Conservation (phyloP, 345 rosid genomes). For the Salix dunnii region DNA sequence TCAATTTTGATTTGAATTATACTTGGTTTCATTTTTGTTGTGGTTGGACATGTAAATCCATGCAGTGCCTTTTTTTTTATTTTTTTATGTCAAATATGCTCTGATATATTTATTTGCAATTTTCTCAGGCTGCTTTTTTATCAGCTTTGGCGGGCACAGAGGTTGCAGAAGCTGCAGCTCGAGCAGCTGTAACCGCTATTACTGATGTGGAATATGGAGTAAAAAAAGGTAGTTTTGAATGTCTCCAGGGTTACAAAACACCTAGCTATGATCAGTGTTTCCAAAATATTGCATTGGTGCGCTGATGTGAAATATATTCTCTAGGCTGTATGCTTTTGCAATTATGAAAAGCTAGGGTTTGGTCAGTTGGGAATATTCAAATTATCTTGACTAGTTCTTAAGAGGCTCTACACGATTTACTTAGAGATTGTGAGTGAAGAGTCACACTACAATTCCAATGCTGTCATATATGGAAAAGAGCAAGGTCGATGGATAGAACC, state of each 20-base stretch:
- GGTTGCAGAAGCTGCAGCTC: constrained; percentile 80
- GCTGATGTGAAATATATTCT: background rate
- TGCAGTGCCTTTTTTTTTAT: background rate
- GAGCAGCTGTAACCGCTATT: constrained; percentile 58
- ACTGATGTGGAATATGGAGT: constrained; percentile 42
- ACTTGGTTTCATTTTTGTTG: no score
- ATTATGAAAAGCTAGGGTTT: background rate
- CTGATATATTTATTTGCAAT: background rate
- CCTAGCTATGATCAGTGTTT: constrained; percentile 36
- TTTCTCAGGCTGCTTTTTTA: constrained; percentile 73
- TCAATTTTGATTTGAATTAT: background rate
- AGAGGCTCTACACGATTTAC: no score
- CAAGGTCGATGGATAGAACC: no score
- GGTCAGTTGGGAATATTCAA: background rate
- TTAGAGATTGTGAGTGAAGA: no score
- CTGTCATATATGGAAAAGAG: no score
- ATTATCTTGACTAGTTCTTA: no score
- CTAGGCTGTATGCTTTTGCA: background rate
- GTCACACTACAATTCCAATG: no score
- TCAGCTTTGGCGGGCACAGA: constrained; percentile 84
- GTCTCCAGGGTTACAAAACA: constrained; percentile 25
- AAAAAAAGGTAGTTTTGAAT: constrained; percentile 25
- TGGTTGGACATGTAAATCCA: no score
- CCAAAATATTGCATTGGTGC: background rate
- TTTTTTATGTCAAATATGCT: no score